Evolutionary conservation across 441 rosid genomes (phyloP).

Genomic region (Rhodomyrtus psidioides): DNA sequence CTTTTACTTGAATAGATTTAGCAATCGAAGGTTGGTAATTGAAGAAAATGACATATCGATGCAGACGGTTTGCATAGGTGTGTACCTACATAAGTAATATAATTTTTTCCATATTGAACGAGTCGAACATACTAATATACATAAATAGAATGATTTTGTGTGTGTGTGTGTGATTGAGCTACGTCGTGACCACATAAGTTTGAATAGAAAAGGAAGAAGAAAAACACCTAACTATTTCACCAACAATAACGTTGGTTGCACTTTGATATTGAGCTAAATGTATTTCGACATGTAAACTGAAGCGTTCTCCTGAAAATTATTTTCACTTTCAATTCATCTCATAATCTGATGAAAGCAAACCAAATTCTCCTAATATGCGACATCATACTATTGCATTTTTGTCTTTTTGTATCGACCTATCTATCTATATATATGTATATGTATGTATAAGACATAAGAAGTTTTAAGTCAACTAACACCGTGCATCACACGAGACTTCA

Average conservation of each 20-base stretch:
- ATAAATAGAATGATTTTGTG: background rate
- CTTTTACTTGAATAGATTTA: background rate
- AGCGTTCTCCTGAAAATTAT: background rate
- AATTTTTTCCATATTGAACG: background rate
- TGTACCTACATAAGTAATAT: background rate
- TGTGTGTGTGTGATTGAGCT: background rate
- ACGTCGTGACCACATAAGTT: background rate
- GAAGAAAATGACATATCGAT: background rate
- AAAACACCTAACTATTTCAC: background rate
- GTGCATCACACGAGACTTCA: background rate
- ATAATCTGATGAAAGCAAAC: background rate
- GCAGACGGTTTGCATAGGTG: background rate
- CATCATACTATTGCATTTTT: background rate
- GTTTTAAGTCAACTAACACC: background rate
- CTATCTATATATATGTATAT: background rate
- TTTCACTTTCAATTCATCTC: background rate
- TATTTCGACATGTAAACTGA: background rate
- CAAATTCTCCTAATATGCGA: background rate
- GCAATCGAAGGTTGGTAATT: background rate
- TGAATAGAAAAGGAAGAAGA: too few species aligned
- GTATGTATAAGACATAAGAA: background rate
- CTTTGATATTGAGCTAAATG: background rate
- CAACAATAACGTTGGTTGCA: background rate
- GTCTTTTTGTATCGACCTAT: background rate
- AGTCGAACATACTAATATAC: background rate